A percentile compares a stretch with the other conserved stretches of the same genome.
Conservation (phyloP, 306 rosid species). For the Arachis stenosperma region DNA sequence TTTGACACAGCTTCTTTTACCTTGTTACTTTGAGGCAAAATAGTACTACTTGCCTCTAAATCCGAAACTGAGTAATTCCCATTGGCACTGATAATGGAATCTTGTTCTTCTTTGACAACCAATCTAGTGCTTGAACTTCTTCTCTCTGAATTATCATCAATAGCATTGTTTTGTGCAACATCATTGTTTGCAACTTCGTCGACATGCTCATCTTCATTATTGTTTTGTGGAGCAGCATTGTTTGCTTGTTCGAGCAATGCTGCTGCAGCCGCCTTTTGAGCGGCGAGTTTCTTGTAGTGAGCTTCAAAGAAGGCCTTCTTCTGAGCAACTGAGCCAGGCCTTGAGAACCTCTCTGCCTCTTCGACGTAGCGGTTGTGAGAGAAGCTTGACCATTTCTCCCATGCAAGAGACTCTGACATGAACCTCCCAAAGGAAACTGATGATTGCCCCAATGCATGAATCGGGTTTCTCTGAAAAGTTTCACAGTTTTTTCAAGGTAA, state of each 20-base stretch:
- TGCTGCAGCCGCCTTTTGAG: slow-evolving; percentile 60
- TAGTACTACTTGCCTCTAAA: slow-evolving; percentile 10
- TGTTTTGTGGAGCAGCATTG: slow-evolving; percentile 44
- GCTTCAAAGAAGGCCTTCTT: slow-evolving; percentile 99
- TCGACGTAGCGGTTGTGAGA: slow-evolving; percentile 91
- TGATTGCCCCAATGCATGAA: slow-evolving; percentile 84
- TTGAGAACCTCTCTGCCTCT: slow-evolving; percentile 84
- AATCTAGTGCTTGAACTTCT: slow-evolving; percentile 35
- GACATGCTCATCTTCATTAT: slow-evolving; percentile 32
- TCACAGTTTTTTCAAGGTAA: slow-evolving; percentile 45
- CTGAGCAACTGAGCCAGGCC: slow-evolving; percentile 94
- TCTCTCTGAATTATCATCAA: neutral
- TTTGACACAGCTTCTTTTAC: slow-evolving; percentile 42
- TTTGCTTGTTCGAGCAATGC: slow-evolving; percentile 73
- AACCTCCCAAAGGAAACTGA: slow-evolving; percentile 93
- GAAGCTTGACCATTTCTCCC: slow-evolving; percentile 94
- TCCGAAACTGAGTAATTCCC: neutral
- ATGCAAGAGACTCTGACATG: slow-evolving; percentile 72
- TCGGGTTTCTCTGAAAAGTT: slow-evolving; percentile 67
- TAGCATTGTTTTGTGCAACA: neutral
- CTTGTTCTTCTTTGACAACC: slow-evolving; percentile 42
- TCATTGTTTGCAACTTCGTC: neutral
- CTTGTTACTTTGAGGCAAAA: slow-evolving; percentile 35
- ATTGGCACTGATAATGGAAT: slow-evolving; percentile 12
- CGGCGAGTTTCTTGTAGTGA: slow-evolving; percentile 91